Percentiles rank a stretch among this genome's conserved stretches.
phyloP scores from a whole-genome alignment of 352 stramenopile genomes.

The Phytophthora tubulina region DNA sequence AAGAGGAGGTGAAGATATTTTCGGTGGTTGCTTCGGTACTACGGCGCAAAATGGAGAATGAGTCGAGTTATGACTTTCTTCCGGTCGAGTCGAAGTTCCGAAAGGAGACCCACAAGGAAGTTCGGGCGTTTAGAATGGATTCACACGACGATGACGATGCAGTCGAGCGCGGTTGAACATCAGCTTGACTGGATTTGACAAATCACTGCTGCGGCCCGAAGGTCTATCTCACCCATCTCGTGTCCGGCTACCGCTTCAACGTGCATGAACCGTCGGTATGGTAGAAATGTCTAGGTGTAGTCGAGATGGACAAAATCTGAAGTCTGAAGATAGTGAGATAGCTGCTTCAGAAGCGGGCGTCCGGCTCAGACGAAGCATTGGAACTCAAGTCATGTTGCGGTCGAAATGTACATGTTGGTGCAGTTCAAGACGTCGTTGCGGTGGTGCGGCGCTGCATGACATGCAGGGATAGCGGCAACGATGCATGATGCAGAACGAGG shows the following conservation, averaged over 20 bases:
- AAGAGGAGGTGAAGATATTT: neutral
- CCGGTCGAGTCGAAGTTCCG: neutral
- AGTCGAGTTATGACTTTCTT: neutral
- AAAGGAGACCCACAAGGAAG: neutral
- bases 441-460: neutral
- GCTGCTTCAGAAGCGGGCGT: slow-evolving; percentile 19
- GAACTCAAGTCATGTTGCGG: neutral
- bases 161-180: slow-evolving; percentile 24
- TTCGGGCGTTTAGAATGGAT: slow-evolving; percentile 3
- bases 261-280: slow-evolving; percentile 19
- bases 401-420: neutral
- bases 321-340: slow-evolving; percentile 44
- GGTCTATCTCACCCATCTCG: slow-evolving; percentile 10
- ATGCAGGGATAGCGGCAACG: neutral
- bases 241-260: slow-evolving; percentile 30
- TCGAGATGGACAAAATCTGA: slow-evolving; percentile 16
- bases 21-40: slow-evolving; percentile 11
- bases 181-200: slow-evolving; percentile 23
- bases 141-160: slow-evolving; percentile 11
- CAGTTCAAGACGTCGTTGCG: neutral
- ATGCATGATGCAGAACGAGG: slow-evolving; percentile 5
- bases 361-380: slow-evolving; percentile 12
- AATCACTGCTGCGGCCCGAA: slow-evolving; percentile 10
- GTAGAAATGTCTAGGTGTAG: neutral
- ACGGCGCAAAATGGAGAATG: slow-evolving; percentile 39